Conservation (phyloP, 768 basidiomycete genomes). For the Kwoniella heveanensis region DNA sequence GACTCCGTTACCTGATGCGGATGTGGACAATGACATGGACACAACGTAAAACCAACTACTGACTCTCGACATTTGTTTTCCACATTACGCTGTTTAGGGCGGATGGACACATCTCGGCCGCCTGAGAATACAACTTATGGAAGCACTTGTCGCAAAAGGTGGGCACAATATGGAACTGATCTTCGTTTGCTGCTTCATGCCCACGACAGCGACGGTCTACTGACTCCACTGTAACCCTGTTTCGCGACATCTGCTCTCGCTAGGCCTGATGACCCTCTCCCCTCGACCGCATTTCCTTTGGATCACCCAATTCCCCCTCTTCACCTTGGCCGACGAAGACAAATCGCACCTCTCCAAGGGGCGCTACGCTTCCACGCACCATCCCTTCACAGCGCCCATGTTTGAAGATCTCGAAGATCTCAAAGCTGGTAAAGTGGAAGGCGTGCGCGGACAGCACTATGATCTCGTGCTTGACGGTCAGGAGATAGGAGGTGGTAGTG, state of each 20-base stretch:
- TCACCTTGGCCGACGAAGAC: slow-evolving; percentile 81
- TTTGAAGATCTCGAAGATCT: slow-evolving; percentile 80
- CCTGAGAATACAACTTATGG: slow-evolving; percentile 66
- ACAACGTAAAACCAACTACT: too few species aligned
- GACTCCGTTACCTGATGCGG: not conserved
- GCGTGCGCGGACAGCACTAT: slow-evolving; percentile 86
- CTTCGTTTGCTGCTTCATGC: too few species aligned
- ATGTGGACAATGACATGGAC: too few species aligned
- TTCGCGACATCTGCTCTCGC: not conserved
- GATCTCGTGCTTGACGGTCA: slow-evolving; percentile 91
- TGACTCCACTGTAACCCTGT: too few species aligned
- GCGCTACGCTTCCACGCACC: slow-evolving; percentile 88
- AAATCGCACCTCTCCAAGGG: slow-evolving; percentile 83
- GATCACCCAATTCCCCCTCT: slow-evolving; percentile 94
- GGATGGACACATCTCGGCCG: slow-evolving; percentile 81
- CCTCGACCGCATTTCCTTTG: slow-evolving; percentile 79
- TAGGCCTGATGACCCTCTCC: slow-evolving; percentile 66
- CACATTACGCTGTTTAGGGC: too few species aligned
- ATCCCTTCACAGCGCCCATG: slow-evolving; percentile 96
- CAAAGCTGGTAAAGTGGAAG: slow-evolving; percentile 68
- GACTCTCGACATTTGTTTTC: too few species aligned
- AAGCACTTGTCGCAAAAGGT: slow-evolving; percentile 70
- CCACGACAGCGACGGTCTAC: too few species aligned
- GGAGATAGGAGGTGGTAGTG: slow-evolving; percentile 91
- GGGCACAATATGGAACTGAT: slow-evolving; percentile 6